Base-by-base conservation (phyloP, 2,329 filamentous ascomycete genomes). In the Talaromyces rugulosus region DNA sequence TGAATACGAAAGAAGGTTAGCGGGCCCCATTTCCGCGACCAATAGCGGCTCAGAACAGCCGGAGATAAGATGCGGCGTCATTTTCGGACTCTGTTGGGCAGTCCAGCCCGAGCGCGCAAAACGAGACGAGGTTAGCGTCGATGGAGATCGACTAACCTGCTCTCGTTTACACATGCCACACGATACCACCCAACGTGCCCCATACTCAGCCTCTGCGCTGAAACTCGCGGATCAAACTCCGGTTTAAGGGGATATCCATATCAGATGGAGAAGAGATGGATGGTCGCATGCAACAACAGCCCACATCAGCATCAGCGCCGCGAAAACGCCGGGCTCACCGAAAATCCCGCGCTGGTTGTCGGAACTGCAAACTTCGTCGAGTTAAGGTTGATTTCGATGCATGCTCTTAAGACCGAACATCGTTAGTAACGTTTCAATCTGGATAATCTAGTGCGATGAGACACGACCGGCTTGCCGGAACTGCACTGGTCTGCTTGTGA, bases 271-370 rank as follows among this genome's bases (percentile, higher is more conserved):
- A 42, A 42, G 40, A 14, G n/a, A 42, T 42, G 40, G n/a, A 42
- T 42, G 3, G n/a, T 47, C 8, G 16, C 12, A 16, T 11, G 27
- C 47, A 54, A 16, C 31, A 12, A 8, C 12, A 34, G 11, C 3
- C 33, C 33, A 9, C 31, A 33, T 14, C 14, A 23, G 50, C 50
- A 12, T 60, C 58, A 3, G 31, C 53, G 44, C 50, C 18, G 16
- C 68, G n/a, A 11, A 63, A 56, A 44, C 67, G 66, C 36, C 66
- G 64, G 12, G 23, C 53, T 2, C 84, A 86, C 65, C 81, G 74
- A 27, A 86, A 86, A 66, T 85, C 82, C 1, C 75, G 81, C 18
- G 73, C 75, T 14, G 83, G 84, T 1, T 86, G 84, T 65, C 78
- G 78, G 3, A 86, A 85, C 65, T 87, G 84, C 69, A 69, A 68